phyloP scores from a whole-genome alignment of 2,329 filamentous ascomycete species.

The Samsoniella hepiali region DNA sequence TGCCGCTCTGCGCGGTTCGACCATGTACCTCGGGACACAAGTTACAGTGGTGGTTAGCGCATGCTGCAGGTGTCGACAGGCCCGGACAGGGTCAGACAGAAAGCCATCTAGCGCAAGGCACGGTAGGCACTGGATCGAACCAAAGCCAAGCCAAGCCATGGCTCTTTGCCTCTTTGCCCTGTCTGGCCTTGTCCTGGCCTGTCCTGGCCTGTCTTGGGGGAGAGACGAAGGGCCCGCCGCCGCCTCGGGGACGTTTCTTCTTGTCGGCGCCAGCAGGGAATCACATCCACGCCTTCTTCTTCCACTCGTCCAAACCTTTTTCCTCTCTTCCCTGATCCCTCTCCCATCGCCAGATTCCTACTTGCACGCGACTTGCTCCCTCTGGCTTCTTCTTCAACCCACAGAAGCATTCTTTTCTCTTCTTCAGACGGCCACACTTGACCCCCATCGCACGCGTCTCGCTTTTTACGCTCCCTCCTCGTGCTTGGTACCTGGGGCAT shows the following conservation, averaged over 20 bases:
- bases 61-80: neutral
- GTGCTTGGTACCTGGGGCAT: slow-evolving; percentile 27
- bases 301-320: slow-evolving; percentile 18
- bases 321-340: slow-evolving; percentile 12
- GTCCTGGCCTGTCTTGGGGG: neutral
- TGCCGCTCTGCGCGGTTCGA: neutral
- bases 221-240: slow-evolving; percentile 25
- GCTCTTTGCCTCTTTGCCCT: neutral
- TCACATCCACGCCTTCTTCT: slow-evolving; percentile 25
- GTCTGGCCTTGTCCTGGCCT: neutral
- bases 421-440: neutral
- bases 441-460: slow-evolving; percentile 1
- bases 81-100: slow-evolving; percentile 1
- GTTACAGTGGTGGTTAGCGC: neutral
- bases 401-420: neutral
- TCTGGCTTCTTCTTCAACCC: neutral
- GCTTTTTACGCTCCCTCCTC: slow-evolving; percentile 21
- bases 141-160: slow-evolving; percentile 7
- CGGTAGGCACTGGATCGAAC: neutral
- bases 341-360: neutral
- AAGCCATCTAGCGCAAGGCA: slow-evolving; percentile 2
- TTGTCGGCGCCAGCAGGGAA: slow-evolving; percentile 34
- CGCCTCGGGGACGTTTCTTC: slow-evolving; percentile 38
- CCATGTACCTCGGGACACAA: neutral
- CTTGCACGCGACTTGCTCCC: neutral